Evolutionary conservation across 345 rosid species (phyloP).

Genomic region (Punica granatum): DNA sequence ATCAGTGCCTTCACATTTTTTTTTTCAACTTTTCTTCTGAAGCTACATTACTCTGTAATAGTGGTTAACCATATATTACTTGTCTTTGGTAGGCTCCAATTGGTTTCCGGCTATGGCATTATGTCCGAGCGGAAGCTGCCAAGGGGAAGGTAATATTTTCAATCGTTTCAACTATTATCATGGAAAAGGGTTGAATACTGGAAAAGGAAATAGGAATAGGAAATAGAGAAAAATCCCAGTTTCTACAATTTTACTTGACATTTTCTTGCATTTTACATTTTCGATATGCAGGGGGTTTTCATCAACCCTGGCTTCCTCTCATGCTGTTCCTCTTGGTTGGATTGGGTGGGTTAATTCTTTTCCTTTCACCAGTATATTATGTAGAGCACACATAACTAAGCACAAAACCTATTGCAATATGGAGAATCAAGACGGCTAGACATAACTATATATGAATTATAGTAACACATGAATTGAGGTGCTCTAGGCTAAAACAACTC

Average conservation of each 20-base stretch:
- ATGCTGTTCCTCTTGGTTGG: conserved; percentile 83
- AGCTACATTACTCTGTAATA: not conserved
- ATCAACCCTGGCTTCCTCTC: conserved; percentile 66
- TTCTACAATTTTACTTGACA: not conserved
- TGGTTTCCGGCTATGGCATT: conserved; percentile 64
- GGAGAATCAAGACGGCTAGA: too few species aligned
- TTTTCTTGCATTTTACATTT: not conserved
- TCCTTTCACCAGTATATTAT: not conserved
- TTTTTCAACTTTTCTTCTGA: not conserved
- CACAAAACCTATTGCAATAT: not conserved
- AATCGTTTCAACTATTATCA: conserved; percentile 5
- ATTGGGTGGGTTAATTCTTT: conserved; percentile 49
- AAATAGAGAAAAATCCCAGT: not conserved
- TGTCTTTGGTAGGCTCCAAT: conserved; percentile 65
- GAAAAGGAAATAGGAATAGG: not conserved
- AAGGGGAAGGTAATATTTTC: conserved; percentile 49
- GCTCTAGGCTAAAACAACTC: not conserved
- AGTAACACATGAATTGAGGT: not conserved
- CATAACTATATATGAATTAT: not conserved
- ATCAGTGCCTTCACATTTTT: not conserved
- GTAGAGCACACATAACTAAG: conserved; percentile 1
- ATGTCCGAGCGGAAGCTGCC: conserved; percentile 43
- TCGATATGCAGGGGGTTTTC: conserved; percentile 34
- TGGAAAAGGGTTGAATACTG: not conserved
- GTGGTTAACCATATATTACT: conserved; percentile 4